Conservation (phyloP, 192 early-diverging fungal species). For the Backusella australiensis region DNA sequence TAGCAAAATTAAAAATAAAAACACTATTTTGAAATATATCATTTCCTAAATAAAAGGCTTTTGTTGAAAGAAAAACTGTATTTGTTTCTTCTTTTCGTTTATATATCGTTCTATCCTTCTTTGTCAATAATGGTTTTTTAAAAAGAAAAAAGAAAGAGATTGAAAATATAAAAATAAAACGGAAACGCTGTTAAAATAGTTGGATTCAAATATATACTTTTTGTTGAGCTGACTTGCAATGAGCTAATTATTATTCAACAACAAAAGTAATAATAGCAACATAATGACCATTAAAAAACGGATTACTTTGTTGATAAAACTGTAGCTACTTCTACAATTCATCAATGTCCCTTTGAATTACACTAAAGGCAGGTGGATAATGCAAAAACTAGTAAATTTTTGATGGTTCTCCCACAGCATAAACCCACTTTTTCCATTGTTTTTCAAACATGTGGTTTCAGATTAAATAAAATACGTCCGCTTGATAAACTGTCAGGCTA, state of each 20-base stretch:
- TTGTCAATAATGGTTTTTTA: not conserved
- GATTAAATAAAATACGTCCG: not conserved
- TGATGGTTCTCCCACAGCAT: not conserved
- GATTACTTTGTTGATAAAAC: not conserved
- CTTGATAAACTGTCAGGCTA: not conserved
- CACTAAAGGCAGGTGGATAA: not conserved
- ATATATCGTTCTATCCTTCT: not conserved
- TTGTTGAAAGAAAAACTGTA: not conserved
- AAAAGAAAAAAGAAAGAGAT: not conserved
- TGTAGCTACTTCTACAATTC: not conserved
- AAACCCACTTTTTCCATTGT: not conserved
- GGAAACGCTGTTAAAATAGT: not conserved
- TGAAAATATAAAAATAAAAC: not conserved
- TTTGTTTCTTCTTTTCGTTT: not conserved
- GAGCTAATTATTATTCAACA: not conserved
- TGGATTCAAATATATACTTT: slow-evolving; percentile 5
- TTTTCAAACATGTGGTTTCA: slow-evolving; percentile 6
- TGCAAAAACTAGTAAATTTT: not conserved
- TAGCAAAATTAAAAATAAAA: not conserved
- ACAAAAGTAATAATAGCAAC: not conserved
- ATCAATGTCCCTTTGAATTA: not conserved
- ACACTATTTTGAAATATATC: not conserved
- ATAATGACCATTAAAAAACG: not conserved
- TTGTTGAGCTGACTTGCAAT: slow-evolving; percentile 6
- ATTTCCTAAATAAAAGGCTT: not conserved